Evolutionary conservation across 257 asterid genomes (phyloP), one percentile per base, ranked within the genome.

Genomic region (Perilla frutescens): DNA sequence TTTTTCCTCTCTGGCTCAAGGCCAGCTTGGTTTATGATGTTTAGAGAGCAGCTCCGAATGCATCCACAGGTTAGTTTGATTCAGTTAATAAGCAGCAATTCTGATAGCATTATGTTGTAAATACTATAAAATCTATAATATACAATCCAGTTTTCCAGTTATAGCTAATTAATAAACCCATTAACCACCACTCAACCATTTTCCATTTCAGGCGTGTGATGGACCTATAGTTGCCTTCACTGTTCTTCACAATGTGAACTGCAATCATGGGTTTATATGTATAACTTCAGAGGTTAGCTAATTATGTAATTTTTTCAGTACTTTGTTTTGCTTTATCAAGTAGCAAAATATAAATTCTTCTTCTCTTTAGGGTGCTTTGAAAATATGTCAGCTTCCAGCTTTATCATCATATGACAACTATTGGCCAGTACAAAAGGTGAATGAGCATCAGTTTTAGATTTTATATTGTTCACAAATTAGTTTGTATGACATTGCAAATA

Each of bases 391-490:
- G 81, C 99, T 94, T 81, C 92, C 93, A 62, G 78, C 91, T 54
- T 83, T 75, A 50, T 75, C 85, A 47, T 81, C 89, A 54, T 94
- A 88, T 68, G 99, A 94, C 84, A 94, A 88, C 74, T 85, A 86
- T 83, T 94, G 99, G 99, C 97, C 97, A 34, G 92, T 94, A 68
- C 97, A 91, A 68, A 94, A 94, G 96, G 98, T 88, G 58, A 64
- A 66, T 44, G 12, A 29, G 15, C 55, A 39, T 73, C 55, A 59
- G 56, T 34, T 65, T 57, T 44, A 15, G 11, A 9, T 53, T 63
- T 57, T 68, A 14, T 61, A 13, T 45, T 70, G 58, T 74, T 65
- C 74, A 62, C 15, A 3, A 59, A 40, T 48, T 61, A 55, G 26
- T 77, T 74, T 72, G 56, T 60, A 71, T 70, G 55, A 12, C 37